Evolutionary conservation across 2,329 filamentous ascomycete species (phyloP).

Genomic region (Aschersonia sp.): DNA sequence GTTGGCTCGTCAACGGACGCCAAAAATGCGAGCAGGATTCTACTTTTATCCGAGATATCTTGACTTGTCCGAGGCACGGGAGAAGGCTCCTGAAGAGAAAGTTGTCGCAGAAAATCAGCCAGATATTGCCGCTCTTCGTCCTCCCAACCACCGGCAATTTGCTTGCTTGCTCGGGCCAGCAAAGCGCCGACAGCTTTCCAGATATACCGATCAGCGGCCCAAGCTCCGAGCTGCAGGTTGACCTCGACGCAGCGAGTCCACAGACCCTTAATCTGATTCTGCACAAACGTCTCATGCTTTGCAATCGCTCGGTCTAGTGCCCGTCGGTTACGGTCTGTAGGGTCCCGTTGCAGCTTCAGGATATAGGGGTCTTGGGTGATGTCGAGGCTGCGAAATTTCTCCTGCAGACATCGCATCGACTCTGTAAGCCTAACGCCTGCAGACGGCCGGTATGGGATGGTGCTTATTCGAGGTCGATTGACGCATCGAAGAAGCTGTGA

Average conservation of each 20-base stretch:
- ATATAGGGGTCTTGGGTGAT: constrained; percentile 49
- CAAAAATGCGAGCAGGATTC: constrained; percentile 36
- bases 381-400: constrained; percentile 29
- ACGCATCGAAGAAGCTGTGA: constrained; percentile 55
- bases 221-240: constrained; percentile 44
- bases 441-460: constrained; percentile 14
- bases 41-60: constrained; percentile 42
- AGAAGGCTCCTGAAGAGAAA: constrained; percentile 10
- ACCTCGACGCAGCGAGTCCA: constrained; percentile 34
- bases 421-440: constrained; percentile 9
- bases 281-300: constrained; percentile 34
- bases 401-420: constrained; percentile 28
- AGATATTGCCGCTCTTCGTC: constrained; percentile 43
- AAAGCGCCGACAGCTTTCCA: constrained; percentile 26
- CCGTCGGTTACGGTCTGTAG: constrained; percentile 23
- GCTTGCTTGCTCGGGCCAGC: constrained; percentile 9
- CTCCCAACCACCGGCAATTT: constrained; percentile 24
- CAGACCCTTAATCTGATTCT: constrained; percentile 41
- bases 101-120: constrained; percentile 24
- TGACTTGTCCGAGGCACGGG: constrained; percentile 4
- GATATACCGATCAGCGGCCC: constrained; percentile 57
- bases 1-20: constrained; percentile 24
- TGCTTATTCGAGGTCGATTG: constrained; percentile 45
- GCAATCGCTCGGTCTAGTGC: constrained; percentile 22
- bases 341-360: constrained; percentile 25